Percentiles rank a stretch among this genome's conserved stretches.
Evolutionary conservation across 2,329 filamentous ascomycete genomes (phyloP).

Genomic region (Epicoccum nigrum): DNA sequence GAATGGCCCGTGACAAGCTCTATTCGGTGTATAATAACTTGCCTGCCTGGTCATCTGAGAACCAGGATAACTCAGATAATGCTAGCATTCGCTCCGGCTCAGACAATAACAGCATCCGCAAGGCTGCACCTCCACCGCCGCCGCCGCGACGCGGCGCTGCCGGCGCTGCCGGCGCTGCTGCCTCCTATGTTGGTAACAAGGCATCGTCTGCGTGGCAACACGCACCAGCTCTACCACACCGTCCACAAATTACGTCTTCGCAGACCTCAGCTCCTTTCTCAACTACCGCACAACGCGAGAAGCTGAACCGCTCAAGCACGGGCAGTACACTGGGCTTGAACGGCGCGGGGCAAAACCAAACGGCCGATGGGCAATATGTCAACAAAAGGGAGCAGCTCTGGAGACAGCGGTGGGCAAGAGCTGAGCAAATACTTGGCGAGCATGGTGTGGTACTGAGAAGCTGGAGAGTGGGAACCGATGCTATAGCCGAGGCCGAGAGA

Average conservation of each 20-base stretch:
- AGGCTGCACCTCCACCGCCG: slow-evolving; percentile 38
- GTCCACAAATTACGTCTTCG: slow-evolving; percentile 23
- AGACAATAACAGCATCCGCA: slow-evolving; percentile 18
- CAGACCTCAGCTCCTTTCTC: slow-evolving; percentile 37
- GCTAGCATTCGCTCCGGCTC: slow-evolving; percentile 19
- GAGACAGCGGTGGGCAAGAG: slow-evolving; percentile 69
- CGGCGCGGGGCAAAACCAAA: slow-evolving; percentile 20
- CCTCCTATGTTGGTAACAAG: slow-evolving; percentile 47
- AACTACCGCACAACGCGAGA: slow-evolving; percentile 28
- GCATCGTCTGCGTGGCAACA: slow-evolving; percentile 44
- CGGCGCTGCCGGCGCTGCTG: slow-evolving; percentile 44
- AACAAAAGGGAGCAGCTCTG: slow-evolving; percentile 78
- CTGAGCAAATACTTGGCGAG: slow-evolving; percentile 67
- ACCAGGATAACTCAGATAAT: slow-evolving; percentile 17
- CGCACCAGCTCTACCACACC: slow-evolving; percentile 40
- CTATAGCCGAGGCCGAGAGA: slow-evolving; percentile 67
- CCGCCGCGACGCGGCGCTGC: slow-evolving; percentile 48
- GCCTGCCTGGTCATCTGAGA: slow-evolving; percentile 41
- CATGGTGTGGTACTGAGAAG: slow-evolving; percentile 72
- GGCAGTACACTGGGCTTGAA: slow-evolving; percentile 31
- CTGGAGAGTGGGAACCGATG: slow-evolving; percentile 76
- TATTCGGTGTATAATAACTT: slow-evolving; percentile 49
- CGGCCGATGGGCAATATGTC: slow-evolving; percentile 35
- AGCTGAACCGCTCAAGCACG: slow-evolving; percentile 34
- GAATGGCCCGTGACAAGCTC: slow-evolving; percentile 48